Evolutionary conservation across 2,329 filamentous ascomycete genomes (phyloP), one percentile per base, ranked within the genome.

Genomic region (Ophiocordyceps camponoti-leonardi): DNA sequence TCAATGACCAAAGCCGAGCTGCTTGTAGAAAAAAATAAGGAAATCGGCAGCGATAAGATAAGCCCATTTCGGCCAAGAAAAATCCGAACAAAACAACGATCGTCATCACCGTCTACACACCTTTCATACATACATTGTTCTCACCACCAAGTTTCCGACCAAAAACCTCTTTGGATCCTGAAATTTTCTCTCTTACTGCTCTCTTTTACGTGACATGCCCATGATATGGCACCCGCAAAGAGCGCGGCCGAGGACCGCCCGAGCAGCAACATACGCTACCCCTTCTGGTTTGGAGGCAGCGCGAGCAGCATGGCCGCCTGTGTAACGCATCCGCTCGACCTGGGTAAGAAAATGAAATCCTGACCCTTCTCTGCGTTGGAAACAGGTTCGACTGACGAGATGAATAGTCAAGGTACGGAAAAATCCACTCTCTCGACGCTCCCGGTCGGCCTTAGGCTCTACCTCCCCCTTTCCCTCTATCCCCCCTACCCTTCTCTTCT

Each of bases 251-350:
- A 33, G 31, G 31, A 6, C 31, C 31, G 31, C 31, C 4, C 31
- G 31, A 13, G 11, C 5, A 33, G 31, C 31, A 13, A 33, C 37
- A 60, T 73, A 40, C 65, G 67, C 49, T 90, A 90, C 66, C 84
- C 84, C 11, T 90, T 90, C 65, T 96, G 90, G 92, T 96, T 98
- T 62, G 92, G 92, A 51, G 92, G 92, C 46, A 94, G 86, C 60
- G 87, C 90, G 44, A 92, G 85, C 58, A 93, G 86, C 60, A 81
- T 92, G 70, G 90, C 90, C 35, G 88, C 90, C 41, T 81, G 79
- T 54, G 84, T 94, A 43, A 96, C 90, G 28, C 90, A 96, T 71
- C 90, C 90, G 44, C 70, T 96, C 58, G 88, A 95, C 74, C 72
- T 95, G 51, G 77, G 86, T 93, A 73, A 63, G 81, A 68, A n/a